Percentiles rank a stretch among this genome's conserved stretches.
phyloP scores from a whole-genome alignment of 345 rosid species.

The Lumnitzera littorea region DNA sequence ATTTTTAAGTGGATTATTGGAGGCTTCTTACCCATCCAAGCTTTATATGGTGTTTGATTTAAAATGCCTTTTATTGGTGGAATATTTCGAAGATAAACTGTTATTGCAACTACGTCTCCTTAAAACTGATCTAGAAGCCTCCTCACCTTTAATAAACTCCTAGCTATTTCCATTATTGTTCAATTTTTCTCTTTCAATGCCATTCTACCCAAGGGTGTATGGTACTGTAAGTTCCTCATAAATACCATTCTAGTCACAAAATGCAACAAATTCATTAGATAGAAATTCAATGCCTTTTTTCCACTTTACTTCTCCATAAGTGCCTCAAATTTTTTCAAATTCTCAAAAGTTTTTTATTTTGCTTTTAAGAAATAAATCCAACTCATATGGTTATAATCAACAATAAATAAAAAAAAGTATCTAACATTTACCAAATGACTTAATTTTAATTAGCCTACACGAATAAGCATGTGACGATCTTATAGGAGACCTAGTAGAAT shows the following conservation, averaged over 20 bases:
- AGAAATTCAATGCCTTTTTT: too few relatives aligned
- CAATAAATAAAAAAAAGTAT: background rate
- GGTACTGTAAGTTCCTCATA: background rate
- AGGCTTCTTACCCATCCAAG: slow-evolving; percentile 1
- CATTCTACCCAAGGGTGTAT: background rate
- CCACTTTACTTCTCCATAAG: background rate
- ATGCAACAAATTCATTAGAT: too few relatives aligned
- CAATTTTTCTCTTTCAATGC: background rate
- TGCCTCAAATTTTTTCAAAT: background rate
- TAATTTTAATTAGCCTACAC: background rate
- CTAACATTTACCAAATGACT: slow-evolving; percentile 1
- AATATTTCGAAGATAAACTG: background rate
- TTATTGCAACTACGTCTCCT: background rate
- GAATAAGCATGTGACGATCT: background rate
- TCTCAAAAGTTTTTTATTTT: background rate
- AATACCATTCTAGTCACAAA: too few relatives aligned
- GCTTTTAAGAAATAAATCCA: slow-evolving; percentile 4
- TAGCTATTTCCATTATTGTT: background rate
- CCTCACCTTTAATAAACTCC: background rate
- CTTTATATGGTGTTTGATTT: background rate
- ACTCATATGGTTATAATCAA: slow-evolving; percentile 4
- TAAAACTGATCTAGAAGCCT: background rate
- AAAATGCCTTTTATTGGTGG: too few relatives aligned
- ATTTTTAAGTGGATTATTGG: background rate
- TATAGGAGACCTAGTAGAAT: too few relatives aligned